Evolutionary conservation across 768 basidiomycete species (phyloP), one percentile per base, ranked within the genome.

Genomic region (Amanita molliuscula): DNA sequence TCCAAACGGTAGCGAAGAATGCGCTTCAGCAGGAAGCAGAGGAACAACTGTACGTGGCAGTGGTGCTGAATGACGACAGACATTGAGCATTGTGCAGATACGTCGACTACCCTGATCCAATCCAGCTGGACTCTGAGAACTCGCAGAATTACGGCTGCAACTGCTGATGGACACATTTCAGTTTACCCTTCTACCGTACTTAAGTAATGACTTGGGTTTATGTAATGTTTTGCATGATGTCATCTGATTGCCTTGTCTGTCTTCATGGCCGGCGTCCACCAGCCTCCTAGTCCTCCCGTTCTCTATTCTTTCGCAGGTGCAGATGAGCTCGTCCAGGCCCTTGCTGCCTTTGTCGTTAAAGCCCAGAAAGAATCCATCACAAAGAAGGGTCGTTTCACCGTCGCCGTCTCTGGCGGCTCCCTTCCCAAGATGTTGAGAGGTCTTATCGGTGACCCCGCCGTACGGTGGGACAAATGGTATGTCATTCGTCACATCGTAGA

Each of bases 1-100:
- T 99, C 82, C 94, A 96, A 68, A 96, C 94, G 1, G 94, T 98
- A 50, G 95, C 95, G n/a, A 95, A 95, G 88, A 98, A 96, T 65
- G 96, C 96, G 9, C 69, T 99, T 56, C 90, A 92, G 64, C 95
- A 98, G 70, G 96, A 98, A 65, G 84, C 88, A 44, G 96, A 98
- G 63, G 90, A 92, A 54, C 92, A 95, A 63, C 66, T 96, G 93
- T 96, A 57, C 61, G 87, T 58, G 56, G 59, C 33, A 36, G 42
- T 46, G 56, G 38, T 37, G 15, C 41, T 51, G 44, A 4, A 9
- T 50, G 44, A 44, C 52, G 33, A 48, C 15, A n/a, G 20, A 29
- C 28, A 20, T 35, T 47, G 40, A 42, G 9, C 13, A 4, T 11
- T 25, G 15, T 13, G 4, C 67, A 98, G 94, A 66, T 94, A 92